Evolutionary conservation across 768 basidiomycete genomes (phyloP), one percentile per base, ranked within the genome.

Genomic region (Hygrophorus pudorinus): DNA sequence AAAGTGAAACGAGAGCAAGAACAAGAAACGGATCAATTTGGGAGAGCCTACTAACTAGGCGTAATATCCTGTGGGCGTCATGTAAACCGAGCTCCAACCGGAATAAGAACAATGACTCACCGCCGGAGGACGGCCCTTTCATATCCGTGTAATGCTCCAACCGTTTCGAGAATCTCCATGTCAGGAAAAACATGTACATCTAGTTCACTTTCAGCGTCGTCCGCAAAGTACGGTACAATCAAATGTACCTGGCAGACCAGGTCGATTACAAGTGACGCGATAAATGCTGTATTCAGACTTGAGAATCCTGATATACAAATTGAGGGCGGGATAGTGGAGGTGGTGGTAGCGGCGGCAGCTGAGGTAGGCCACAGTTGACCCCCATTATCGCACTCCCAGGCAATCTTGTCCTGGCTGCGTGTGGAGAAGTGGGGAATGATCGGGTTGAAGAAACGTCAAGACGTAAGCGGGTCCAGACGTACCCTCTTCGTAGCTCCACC

Each of bases 151-250:
- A 85, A 61, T 80, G 74, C 60, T 79, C 76, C 59, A 84, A 61
- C 53, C 79, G 68, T 60, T 78, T 81, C 54, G 73, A 72, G 73
- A 76, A 85, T 45, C 81, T 70, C 83, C 81, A 87, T 54, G 67
- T 69, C 60, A 84, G 63, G 68, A 85, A 83, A 60, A 72, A 76
- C 79, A 85, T 81, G 69, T 85, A 85, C 41, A 81, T 55, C 83
- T 84, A 53, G 41, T 31, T 13, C 46, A 50, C 43, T n/a, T 17
- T 49, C 43, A 46, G 46, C 36, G 14, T 11, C 41, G 37, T 18
- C 46, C 51, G 51, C 47, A 58, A 48, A 28, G 21, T 34, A 31
- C 48, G 56, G 60, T 55, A 54, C 56, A 51, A 51, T 48, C 50
- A 53, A 43, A 62, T 62, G 51, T 48, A 81, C 83, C 75, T 85